Evolutionary conservation across 345 rosid species (phyloP).

Genomic region (Eucalyptus pumila): DNA sequence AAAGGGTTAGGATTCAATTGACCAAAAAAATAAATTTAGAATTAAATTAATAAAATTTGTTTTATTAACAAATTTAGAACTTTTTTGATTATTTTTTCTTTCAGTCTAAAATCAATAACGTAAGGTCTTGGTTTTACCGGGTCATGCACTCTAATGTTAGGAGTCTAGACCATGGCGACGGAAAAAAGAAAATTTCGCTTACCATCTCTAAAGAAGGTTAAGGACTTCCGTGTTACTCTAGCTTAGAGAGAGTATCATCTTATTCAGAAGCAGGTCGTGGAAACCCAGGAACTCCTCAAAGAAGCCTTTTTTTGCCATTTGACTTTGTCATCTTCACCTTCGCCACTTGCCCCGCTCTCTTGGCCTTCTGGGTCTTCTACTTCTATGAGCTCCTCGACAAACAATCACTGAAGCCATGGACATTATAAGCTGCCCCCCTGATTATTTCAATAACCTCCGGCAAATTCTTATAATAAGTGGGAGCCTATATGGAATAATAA

Average conservation of each 20-base stretch:
- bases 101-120: background rate
- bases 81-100: background rate
- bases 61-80: rapidly evolving
- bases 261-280: background rate
- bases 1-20: too few relatives aligned
- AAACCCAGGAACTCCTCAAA: background rate
- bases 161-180: background rate
- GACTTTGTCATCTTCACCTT: background rate
- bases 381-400: background rate
- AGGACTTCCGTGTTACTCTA: background rate
- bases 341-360: background rate
- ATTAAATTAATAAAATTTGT: too few relatives aligned
- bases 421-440: background rate
- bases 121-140: background rate
- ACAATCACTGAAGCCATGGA: background rate
- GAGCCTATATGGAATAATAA: too few relatives aligned
- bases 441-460: background rate
- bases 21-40: too few relatives aligned
- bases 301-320: background rate
- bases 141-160: background rate
- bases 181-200: background rate
- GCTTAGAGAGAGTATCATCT: background rate
- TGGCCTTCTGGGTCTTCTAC: background rate
- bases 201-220: background rate
- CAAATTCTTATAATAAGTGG: background rate